These are phyloP conservation scores for Pseudotulostoma volvatum DNA, from an alignment of 495 filamentous ascomycete species.

Conservation along the genomic window DNA sequence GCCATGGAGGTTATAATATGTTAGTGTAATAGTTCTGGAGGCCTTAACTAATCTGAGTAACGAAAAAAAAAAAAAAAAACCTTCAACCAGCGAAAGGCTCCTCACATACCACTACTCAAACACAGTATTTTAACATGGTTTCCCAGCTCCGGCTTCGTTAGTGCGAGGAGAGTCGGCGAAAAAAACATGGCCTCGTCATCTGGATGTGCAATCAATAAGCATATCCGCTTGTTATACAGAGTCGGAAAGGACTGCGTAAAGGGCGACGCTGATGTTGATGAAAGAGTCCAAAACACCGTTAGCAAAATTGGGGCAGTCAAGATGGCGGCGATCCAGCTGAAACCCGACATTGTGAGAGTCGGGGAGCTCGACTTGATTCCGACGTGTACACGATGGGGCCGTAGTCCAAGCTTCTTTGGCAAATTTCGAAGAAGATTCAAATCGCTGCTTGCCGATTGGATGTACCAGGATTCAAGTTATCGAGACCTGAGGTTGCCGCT, in stretches of 20 bases:
- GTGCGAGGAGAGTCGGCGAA: conserved; percentile 64
- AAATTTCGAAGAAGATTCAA: too few species aligned
- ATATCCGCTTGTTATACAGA: conserved; percentile 63
- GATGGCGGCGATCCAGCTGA: conserved; percentile 17
- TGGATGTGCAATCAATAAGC: conserved; percentile 86
- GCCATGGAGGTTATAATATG: too few species aligned
- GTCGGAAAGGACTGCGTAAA: conserved; percentile 51
- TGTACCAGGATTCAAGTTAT: too few species aligned
- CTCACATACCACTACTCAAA: conserved; percentile 54
- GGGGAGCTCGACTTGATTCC: too few species aligned
- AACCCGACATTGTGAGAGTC: too few species aligned
- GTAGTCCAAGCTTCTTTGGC: too few species aligned
- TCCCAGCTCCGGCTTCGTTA: conserved; percentile 55
- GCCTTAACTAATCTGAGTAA: too few species aligned
- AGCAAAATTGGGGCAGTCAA: conserved; percentile 20
- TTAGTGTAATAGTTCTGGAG: conserved; percentile 1
- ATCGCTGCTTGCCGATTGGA: too few species aligned
- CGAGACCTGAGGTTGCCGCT: too few species aligned
- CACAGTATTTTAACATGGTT: conserved; percentile 92
- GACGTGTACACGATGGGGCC: too few species aligned
- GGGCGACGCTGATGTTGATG: conserved; percentile 39
- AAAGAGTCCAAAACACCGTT: conserved; percentile 29
- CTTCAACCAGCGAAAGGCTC: neutral
- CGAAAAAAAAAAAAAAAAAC: too few species aligned
- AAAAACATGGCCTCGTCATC: conserved; percentile 99